Percentiles rank a stretch among this genome's conserved stretches.
phyloP scores from a whole-genome alignment of 768 basidiomycete genomes.

The Wakefieldia striispora region DNA sequence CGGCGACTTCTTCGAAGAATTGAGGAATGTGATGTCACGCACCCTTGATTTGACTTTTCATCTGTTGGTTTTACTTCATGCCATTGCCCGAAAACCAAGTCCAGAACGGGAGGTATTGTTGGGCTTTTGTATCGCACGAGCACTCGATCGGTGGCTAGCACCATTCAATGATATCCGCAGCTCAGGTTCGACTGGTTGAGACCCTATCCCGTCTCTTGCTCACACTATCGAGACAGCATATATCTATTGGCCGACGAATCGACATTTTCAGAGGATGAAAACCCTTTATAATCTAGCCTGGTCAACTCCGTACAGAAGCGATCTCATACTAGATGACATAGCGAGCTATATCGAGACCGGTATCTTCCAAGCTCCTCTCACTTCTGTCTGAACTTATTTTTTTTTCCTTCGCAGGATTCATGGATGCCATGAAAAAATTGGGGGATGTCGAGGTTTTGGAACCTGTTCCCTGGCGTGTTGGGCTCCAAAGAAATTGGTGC shows the following conservation, averaged over 20 bases:
- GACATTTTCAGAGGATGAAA: slow-evolving; percentile 37
- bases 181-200: slow-evolving; percentile 28
- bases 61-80: slow-evolving; percentile 15
- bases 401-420: slow-evolving; percentile 34
- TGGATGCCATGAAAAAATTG: slow-evolving; percentile 28
- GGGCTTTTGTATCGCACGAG: slow-evolving; percentile 28
- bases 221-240: slow-evolving; percentile 30
- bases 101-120: slow-evolving; percentile 30
- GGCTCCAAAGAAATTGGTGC: slow-evolving; percentile 30
- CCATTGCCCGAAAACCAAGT: slow-evolving; percentile 14
- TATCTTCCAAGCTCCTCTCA: background rate
- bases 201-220: background rate
- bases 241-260: slow-evolving; percentile 39
- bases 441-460: slow-evolving; percentile 30
- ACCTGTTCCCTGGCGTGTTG: slow-evolving; percentile 20
- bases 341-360: slow-evolving; percentile 31
- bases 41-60: slow-evolving; percentile 29
- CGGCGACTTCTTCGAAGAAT: slow-evolving; percentile 29
- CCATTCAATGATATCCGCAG: slow-evolving; percentile 37
- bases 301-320: slow-evolving; percentile 31
- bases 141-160: slow-evolving; percentile 30
- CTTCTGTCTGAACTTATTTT: background rate
- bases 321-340: slow-evolving; percentile 39
- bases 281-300: slow-evolving; percentile 41
- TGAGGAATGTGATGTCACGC: slow-evolving; percentile 22